Evolutionary conservation across 192 early-diverging fungal species (phyloP).

Genomic region (Tieghemiomyces parasiticus): DNA sequence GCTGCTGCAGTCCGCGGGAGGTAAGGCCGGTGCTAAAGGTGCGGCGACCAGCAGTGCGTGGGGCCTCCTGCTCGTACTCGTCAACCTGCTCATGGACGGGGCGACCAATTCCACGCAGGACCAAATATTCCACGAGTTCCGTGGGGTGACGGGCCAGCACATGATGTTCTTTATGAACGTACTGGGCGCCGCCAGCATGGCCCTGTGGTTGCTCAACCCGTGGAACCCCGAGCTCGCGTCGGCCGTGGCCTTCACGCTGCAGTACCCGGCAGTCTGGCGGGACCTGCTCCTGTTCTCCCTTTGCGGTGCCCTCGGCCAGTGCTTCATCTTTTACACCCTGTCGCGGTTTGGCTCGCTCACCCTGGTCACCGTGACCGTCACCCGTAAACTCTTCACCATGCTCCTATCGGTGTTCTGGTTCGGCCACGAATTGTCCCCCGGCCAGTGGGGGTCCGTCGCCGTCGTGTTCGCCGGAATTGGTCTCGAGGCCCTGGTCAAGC

Average conservation of each 20-base stretch:
- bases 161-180: conserved; percentile 99
- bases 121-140: conserved; percentile 70
- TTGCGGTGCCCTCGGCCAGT: conserved; percentile 92
- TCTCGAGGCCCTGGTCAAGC: conserved; percentile 61
- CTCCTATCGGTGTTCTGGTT: conserved; percentile 83
- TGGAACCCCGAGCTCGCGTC: conserved; percentile 56
- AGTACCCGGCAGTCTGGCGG: conserved; percentile 61
- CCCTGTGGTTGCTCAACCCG: conserved; percentile 58
- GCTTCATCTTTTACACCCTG: conserved; percentile 94
- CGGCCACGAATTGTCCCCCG: conserved; percentile 52
- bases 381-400: conserved; percentile 92
- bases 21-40: conserved; percentile 21
- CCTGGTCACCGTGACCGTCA: conserved; percentile 90
- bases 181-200: conserved; percentile 57
- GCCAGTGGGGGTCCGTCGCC: conserved; percentile 75
- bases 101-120: conserved; percentile 95
- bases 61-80: conserved; percentile 64
- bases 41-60: conserved; percentile 26
- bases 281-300: conserved; percentile 84
- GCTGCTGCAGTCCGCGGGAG: conserved; percentile 52
- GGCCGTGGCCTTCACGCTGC: conserved; percentile 58
- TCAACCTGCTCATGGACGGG: conserved; percentile 86
- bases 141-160: conserved; percentile 59
- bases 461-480: conserved; percentile 81
- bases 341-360: conserved; percentile 77